Base-by-base conservation (phyloP, 2,329 filamentous ascomycete genomes). In the Achaetomium macrosporum region DNA sequence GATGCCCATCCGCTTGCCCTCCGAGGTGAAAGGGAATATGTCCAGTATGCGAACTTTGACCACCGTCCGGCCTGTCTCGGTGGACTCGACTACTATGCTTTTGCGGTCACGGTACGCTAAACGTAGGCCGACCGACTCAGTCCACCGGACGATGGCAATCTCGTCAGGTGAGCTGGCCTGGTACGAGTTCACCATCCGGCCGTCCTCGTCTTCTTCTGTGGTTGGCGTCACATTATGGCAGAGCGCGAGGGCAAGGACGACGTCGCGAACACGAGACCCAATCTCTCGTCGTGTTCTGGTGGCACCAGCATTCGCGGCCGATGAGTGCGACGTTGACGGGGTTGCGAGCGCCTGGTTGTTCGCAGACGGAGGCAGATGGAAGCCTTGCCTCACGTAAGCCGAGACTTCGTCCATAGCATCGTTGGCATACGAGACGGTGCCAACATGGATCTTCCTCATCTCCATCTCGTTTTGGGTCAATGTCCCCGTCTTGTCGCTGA, bases 381-480 rank as follows among this genome's bases (percentile, higher is more conserved):
- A 96, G 6, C 86, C 88, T 67, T 96, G 91, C 57, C 80, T 84
- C 47, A 99, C 81, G 66, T 96, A 96, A 0, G 87, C 81, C 12
- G 83, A 75, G 12, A 99, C 93, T 72, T 99, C 95, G 61, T 97
- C 93, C 93, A 99, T 99, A 10, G 93, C 92, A 66, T 99, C 93
- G 62, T 96, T 96, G 33, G 92, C 93, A 65, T 99, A 99, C 1
- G 92, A 97, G 1, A 97, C 93, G 10, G 93, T 99, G 10, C 95
- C 93, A 49, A 99, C 89, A 64, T 99, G 95, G 6, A 99, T 92
- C 71, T 99, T 99, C 67, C 95, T 96, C 79, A 99, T 86, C 65
- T 96, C 92, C 91, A 96, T 96, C 65, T 96, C 90, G 64, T 99
- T 99, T 62, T 97, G 90, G 0, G 93, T 99, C 55, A 99, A 71